phyloP scores from a whole-genome alignment of 306 rosid genomes.

The Abrus pulchellus region DNA sequence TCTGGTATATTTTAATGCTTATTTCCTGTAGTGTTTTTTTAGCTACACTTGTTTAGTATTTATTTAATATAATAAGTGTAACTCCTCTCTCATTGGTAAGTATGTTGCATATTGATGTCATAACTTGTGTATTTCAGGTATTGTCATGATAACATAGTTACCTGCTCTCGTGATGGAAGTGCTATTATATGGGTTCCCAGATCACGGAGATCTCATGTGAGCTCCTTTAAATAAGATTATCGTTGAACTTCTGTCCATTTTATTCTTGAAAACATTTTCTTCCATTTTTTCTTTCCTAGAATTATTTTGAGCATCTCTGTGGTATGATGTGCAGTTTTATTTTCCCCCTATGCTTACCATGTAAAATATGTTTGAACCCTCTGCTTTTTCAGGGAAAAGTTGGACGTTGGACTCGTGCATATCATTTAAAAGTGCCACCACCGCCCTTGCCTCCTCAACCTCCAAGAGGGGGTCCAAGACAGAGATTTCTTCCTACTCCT shows the following conservation, averaged over 20 bases:
- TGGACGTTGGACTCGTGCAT: constrained; percentile 91
- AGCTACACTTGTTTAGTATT: constrained; percentile 40
- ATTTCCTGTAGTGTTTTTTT: constrained; percentile 32
- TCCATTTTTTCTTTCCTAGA: constrained; percentile 32
- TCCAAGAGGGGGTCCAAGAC: constrained; percentile 91
- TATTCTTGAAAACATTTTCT: constrained; percentile 38
- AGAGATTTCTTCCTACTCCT: constrained; percentile 87
- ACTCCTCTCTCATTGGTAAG: constrained; percentile 31
- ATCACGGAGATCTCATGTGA: constrained; percentile 90
- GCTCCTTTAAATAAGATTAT: constrained; percentile 51
- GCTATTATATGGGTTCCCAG: constrained; percentile 96
- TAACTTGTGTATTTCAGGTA: constrained; percentile 66
- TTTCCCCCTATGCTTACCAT: constrained; percentile 19
- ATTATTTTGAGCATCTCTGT: constrained; percentile 29
- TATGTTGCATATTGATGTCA: constrained; percentile 43
- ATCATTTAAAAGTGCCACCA: constrained; percentile 93
- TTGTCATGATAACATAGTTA: constrained; percentile 89
- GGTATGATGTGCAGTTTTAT: constrained; percentile 35
- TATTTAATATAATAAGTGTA: constrained; percentile 21
- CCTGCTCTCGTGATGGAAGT: constrained; percentile 98
- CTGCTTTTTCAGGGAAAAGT: constrained; percentile 73
- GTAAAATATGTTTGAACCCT: constrained; percentile 5
- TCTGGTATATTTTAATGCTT: constrained; percentile 62
- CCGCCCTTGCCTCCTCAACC: constrained; percentile 96
- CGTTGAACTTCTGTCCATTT: constrained; percentile 44